Conservation (phyloP, 2,329 filamentous ascomycete genomes). For the Chaetomium strumarium region DNA sequence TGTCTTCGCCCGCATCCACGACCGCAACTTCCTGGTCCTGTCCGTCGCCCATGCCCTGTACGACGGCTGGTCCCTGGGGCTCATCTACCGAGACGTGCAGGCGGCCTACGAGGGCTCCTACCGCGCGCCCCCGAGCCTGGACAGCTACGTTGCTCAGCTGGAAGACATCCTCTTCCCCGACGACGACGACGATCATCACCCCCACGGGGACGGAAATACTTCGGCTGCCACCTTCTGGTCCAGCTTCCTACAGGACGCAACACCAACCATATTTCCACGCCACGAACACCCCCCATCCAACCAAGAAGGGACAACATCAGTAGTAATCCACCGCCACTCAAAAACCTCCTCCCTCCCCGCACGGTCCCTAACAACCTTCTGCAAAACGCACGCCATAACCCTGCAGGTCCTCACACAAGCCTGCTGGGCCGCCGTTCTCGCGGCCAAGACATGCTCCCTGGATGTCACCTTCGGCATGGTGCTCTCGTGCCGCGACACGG, state of each 20-base stretch:
- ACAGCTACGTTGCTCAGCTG: slow-evolving; percentile 48
- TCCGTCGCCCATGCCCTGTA: slow-evolving; percentile 85
- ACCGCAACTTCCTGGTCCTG: slow-evolving; percentile 46
- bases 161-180: slow-evolving; percentile 44
- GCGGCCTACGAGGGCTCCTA: slow-evolving; percentile 52
- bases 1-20: slow-evolving; percentile 33
- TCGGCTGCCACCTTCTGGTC: slow-evolving; percentile 65
- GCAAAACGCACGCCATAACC: slow-evolving; percentile 61
- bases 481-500: slow-evolving; percentile 75
- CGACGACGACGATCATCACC: slow-evolving; percentile 30
- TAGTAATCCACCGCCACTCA: slow-evolving; percentile 38
- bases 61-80: slow-evolving; percentile 74
- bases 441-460: slow-evolving; percentile 54
- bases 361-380: slow-evolving; percentile 51
- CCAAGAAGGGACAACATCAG: too few relatives aligned
- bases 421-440: slow-evolving; percentile 67
- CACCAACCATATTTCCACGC: slow-evolving; percentile 8
- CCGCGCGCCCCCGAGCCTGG: slow-evolving; percentile 34
- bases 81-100: slow-evolving; percentile 66
- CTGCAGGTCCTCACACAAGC: slow-evolving; percentile 71
- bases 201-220: too few relatives aligned
- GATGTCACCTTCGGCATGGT: slow-evolving; percentile 81
- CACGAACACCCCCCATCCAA: not conserved
- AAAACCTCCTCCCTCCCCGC: slow-evolving; percentile 37
- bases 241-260: slow-evolving; percentile 52